phyloP scores from a whole-genome alignment of 192 early-diverging fungal genomes.

The Gaertneriomyces semiglobifer region DNA sequence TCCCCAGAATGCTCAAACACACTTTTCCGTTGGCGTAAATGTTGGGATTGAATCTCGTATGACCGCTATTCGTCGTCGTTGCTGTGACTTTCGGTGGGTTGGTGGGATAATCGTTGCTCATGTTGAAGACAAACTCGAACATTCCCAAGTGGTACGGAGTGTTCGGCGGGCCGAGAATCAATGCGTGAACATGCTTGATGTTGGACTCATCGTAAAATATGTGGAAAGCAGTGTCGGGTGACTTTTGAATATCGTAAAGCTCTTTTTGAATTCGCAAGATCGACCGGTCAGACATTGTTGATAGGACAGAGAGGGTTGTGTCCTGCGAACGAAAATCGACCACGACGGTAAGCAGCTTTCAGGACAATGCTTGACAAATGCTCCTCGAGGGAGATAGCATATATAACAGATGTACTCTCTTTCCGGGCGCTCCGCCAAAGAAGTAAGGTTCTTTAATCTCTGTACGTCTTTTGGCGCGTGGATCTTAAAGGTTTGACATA shows the following conservation, averaged over 20 bases:
- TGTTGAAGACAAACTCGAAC: slow-evolving; percentile 53
- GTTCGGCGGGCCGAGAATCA: slow-evolving; percentile 56
- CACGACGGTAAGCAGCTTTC: too few relatives aligned
- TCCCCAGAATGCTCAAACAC: slow-evolving; percentile 53
- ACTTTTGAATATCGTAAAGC: slow-evolving; percentile 29
- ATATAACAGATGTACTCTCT: too few relatives aligned
- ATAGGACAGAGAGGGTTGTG: too few relatives aligned
- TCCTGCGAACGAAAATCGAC: too few relatives aligned
- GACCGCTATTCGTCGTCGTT: slow-evolving; percentile 49
- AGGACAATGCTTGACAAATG: too few relatives aligned
- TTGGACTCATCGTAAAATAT: slow-evolving; percentile 48
- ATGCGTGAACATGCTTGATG: slow-evolving; percentile 62
- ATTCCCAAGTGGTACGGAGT: slow-evolving; percentile 47
- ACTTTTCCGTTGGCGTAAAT: slow-evolving; percentile 42
- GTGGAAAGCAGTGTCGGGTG: slow-evolving; percentile 32
- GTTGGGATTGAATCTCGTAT: slow-evolving; percentile 62
- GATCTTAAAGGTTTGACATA: too few relatives aligned
- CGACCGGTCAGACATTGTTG: slow-evolving; percentile 27
- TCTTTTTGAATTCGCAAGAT: slow-evolving; percentile 41
- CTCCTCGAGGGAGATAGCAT: too few relatives aligned
- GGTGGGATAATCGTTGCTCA: slow-evolving; percentile 54
- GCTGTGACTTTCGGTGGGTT: slow-evolving; percentile 56
- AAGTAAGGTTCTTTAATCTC: too few relatives aligned
- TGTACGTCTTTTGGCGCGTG: too few relatives aligned
- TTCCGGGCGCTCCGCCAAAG: too few relatives aligned